phyloP scores from a whole-genome alignment of 1,139 yeast genomes.

The Yamadazyma diospyri region DNA sequence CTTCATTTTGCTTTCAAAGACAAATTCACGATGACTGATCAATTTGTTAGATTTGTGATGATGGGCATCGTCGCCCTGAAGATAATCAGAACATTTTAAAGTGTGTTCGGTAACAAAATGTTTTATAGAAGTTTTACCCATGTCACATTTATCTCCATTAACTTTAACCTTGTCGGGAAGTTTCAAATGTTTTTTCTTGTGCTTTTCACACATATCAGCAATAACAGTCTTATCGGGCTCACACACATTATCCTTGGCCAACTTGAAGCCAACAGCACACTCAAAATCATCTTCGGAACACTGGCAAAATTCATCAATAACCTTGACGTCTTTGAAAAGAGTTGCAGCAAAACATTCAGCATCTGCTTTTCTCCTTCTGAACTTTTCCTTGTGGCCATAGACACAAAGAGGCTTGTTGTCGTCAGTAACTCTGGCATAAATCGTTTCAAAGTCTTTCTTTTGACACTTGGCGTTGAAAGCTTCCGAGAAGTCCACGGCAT shows the following conservation, averaged over 20 bases:
- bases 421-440: slow-evolving; percentile 53
- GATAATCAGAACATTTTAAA: slow-evolving; percentile 33
- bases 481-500: slow-evolving; percentile 58
- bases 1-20: slow-evolving; percentile 42
- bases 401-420: slow-evolving; percentile 60
- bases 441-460: slow-evolving; percentile 61
- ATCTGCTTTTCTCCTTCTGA: slow-evolving; percentile 62
- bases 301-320: slow-evolving; percentile 56
- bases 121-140: slow-evolving; percentile 25
- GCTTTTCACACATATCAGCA: slow-evolving; percentile 22
- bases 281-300: slow-evolving; percentile 71
- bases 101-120: slow-evolving; percentile 26
- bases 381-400: slow-evolving; percentile 69
- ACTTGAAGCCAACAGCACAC: slow-evolving; percentile 58
- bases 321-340: slow-evolving; percentile 55
- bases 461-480: slow-evolving; percentile 56
- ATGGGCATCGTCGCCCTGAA: slow-evolving; percentile 22
- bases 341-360: slow-evolving; percentile 68
- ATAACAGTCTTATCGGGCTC: slow-evolving; percentile 44
- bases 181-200: slow-evolving; percentile 19
- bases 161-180: slow-evolving; percentile 39
- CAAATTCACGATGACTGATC: slow-evolving; percentile 19
- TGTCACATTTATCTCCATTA: slow-evolving; percentile 48
- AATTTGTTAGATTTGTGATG: slow-evolving; percentile 18
- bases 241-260: slow-evolving; percentile 42